A percentile compares a stretch with the other conserved stretches of the same genome.
Conservation (phyloP, 176 grass and related monocot genomes). For the Oryza punctata region DNA sequence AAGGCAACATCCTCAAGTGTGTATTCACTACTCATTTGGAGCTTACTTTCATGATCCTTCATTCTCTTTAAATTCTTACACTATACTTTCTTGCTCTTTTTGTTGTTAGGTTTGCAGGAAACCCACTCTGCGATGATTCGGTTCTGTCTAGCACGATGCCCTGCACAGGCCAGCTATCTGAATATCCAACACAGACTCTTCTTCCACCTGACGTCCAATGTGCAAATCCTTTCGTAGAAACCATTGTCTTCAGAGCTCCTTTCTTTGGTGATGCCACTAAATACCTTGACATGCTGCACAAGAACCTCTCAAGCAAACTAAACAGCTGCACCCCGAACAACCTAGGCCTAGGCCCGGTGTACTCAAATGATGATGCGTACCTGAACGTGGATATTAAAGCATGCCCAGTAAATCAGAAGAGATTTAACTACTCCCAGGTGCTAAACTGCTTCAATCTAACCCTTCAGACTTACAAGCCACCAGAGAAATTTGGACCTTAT, state of each 20-base stretch:
- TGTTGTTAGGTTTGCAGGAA: constrained; percentile 45
- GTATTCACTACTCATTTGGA: too few species aligned
- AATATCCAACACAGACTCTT: background rate
- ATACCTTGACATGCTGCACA: background rate
- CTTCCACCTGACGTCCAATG: constrained; percentile 4
- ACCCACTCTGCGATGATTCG: constrained; percentile 53
- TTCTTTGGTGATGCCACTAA: constrained; percentile 27
- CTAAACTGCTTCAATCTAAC: constrained; percentile 60
- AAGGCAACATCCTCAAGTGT: too few species aligned
- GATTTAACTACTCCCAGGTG: constrained; percentile 53
- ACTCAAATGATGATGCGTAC: background rate
- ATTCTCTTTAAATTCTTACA: too few species aligned
- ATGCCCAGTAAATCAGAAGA: constrained; percentile 49
- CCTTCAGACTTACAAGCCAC: constrained; percentile 43
- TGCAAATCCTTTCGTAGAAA: constrained; percentile 60
- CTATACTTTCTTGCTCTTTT: too few species aligned
- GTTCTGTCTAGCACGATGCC: constrained; percentile 36
- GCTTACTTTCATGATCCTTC: too few species aligned
- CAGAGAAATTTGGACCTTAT: constrained; percentile 53
- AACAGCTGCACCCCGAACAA: background rate
- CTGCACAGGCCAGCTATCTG: constrained; percentile 37
- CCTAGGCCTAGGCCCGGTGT: constrained; percentile 27
- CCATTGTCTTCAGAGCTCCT: constrained; percentile 66
- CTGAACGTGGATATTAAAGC: constrained; percentile 46
- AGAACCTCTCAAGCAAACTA: constrained; percentile 9